These are phyloP conservation scores for Tetragonia tetragonoides DNA, from an alignment of 148 eudicot genomes.

Conservation along the genomic window DNA sequence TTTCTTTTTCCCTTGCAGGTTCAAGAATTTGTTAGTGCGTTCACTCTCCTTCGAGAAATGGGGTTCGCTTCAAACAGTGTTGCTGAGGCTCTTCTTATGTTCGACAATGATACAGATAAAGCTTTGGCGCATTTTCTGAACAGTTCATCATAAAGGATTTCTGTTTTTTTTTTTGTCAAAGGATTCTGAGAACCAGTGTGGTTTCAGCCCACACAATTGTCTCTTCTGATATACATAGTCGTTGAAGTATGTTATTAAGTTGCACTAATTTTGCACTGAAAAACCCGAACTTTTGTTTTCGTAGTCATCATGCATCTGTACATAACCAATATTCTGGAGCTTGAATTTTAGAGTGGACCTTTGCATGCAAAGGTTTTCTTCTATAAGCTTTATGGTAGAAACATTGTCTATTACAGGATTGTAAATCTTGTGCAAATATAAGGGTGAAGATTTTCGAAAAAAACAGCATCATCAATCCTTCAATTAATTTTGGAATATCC, in stretches of 20 bases:
- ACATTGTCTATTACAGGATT: no score
- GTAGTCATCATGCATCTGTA: not conserved
- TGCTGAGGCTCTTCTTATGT: constrained; percentile 76
- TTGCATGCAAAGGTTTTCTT: not conserved
- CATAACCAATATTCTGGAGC: not conserved
- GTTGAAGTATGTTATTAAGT: not conserved
- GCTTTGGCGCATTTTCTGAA: constrained; percentile 77
- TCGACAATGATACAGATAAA: constrained; percentile 83
- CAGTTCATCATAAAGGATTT: constrained; percentile 43
- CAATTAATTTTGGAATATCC: no score
- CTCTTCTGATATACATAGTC: constrained; percentile 10
- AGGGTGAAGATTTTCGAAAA: no score
- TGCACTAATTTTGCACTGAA: no score
- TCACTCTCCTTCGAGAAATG: constrained; percentile 74
- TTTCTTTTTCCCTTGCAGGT: constrained; percentile 40
- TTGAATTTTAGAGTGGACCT: not conserved
- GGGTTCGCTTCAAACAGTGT: constrained; percentile 80
- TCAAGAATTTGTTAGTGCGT: constrained; percentile 72
- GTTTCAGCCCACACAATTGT: not conserved
- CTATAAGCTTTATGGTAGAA: not conserved
- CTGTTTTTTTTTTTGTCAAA: not conserved
- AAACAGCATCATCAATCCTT: no score
- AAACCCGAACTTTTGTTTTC: not conserved
- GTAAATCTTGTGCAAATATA: no score
- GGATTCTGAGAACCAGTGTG: not conserved